A percentile compares a stretch with the other conserved stretches of the same genome.
These are phyloP conservation scores for Westerdykella sp. DNA, from an alignment of 2,329 filamentous ascomycete species.

Conservation along the genomic window DNA sequence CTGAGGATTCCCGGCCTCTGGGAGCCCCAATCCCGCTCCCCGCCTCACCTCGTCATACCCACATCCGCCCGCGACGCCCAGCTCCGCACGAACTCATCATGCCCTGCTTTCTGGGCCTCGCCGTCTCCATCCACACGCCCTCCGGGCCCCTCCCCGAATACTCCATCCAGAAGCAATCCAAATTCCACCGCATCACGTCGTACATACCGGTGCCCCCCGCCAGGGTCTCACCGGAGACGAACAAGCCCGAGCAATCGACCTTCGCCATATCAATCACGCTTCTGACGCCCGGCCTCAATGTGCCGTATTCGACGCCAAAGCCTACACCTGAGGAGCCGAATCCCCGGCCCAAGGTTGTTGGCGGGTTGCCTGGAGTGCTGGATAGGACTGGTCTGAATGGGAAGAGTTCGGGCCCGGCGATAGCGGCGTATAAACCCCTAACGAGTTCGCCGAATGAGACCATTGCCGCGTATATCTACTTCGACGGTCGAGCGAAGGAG, in stretches of 20 bases:
- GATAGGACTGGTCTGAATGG: constrained; percentile 47
- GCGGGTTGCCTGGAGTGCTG: constrained; percentile 55
- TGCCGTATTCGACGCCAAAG: constrained; percentile 89
- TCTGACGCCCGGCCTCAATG: constrained; percentile 77
- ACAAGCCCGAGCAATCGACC: constrained; percentile 83
- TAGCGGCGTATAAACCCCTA: constrained; percentile 84
- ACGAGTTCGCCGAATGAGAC: constrained; percentile 94
- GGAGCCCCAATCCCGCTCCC: neutral
- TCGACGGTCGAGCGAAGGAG: constrained; percentile 90
- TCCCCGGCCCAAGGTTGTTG: constrained; percentile 76
- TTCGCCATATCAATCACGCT: constrained; percentile 98
- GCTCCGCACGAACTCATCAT: constrained; percentile 38
- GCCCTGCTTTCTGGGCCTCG: constrained; percentile 99
- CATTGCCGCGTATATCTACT: constrained; percentile 98
- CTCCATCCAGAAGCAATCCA: constrained; percentile 89
- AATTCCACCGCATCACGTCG: constrained; percentile 85
- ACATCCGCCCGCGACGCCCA: constrained; percentile 5
- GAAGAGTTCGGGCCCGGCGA: constrained; percentile 39
- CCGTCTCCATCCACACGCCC: constrained; percentile 88
- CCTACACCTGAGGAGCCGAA: constrained; percentile 67
- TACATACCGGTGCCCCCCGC: constrained; percentile 95
- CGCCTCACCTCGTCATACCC: constrained; percentile 3
- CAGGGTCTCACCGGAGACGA: constrained; percentile 59
- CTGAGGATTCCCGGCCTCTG: neutral
- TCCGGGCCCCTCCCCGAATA: constrained; percentile 79